Evolutionary conservation across 73 alveolate genomes (phyloP), one percentile per base, ranked within the genome.

Genomic region (Paramecium sexaurelia): DNA sequence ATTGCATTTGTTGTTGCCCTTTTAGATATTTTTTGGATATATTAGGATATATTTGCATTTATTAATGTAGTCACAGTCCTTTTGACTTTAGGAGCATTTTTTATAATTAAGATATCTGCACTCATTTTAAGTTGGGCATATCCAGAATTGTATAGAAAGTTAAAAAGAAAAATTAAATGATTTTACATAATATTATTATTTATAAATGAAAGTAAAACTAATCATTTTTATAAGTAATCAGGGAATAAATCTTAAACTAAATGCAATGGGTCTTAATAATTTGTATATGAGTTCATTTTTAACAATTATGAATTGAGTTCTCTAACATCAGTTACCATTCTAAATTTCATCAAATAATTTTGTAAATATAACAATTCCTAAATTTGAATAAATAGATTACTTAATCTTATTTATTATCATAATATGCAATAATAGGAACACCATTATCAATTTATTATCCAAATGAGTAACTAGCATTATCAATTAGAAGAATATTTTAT

Each of bases 381-480:
- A 71, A 0, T 36, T 33, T 35, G 17, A 71, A 27, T 0, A 32
- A 27, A 15, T 75, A 86, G 88, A 97, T 85, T 89, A 95, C 99
- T 83, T 94, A 94, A 94, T 96, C 99, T n/a, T 85, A 41, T 83
- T 75, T 78, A 55, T 95, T 96, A 55, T 95, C 95, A 87, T 93
- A 95, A 61, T 69, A 96, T 7, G 99, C 95, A 13, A 96, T 86
- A 29, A 96, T 96, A 3, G 99, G 99, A 7, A 96, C 94, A 19
- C 99, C 99, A 84, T 96, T 96, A 71, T 96, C 96, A 0, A 98
- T 88, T 86, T 98, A 95, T 83, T 66, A 97, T 5, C 98, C 99
- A 89, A 98, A 98, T 26, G 99, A 95, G 69, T 95, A 94, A 19
- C 96, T 98, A 8, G 99, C 96, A 96, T 98, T 98, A 95, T 98